Conservation (phyloP, 345 rosid genomes). For the Boechera stricta region DNA sequence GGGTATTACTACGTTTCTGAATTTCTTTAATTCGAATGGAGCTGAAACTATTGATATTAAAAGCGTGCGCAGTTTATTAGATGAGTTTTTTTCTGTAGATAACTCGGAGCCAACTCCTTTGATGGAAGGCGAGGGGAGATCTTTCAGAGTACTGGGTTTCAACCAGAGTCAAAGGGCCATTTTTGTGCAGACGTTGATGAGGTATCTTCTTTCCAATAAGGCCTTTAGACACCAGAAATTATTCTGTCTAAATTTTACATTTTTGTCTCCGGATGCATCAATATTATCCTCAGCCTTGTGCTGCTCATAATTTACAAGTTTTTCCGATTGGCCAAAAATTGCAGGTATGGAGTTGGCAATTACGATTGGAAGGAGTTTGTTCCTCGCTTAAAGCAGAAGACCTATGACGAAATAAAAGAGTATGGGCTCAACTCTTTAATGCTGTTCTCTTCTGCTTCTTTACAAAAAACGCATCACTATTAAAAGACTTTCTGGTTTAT, state of each 20-base stretch:
- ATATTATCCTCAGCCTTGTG: slow-evolving; percentile 4
- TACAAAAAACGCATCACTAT: not conserved
- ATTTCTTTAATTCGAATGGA: not conserved
- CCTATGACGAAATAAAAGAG: slow-evolving; percentile 83
- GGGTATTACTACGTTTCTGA: slow-evolving; percentile 50
- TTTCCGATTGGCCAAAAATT: slow-evolving; percentile 25
- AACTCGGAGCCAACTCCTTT: slow-evolving; percentile 78
- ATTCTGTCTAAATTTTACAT: not conserved
- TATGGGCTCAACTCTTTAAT: slow-evolving; percentile 46
- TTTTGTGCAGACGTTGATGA: slow-evolving; percentile 91
- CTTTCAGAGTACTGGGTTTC: slow-evolving; percentile 93
- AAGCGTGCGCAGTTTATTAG: slow-evolving; percentile 18
- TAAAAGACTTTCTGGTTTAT: slow-evolving; percentile 2
- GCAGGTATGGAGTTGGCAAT: slow-evolving; percentile 91
- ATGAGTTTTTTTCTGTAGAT: slow-evolving; percentile 57
- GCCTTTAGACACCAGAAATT: slow-evolving; percentile 8
- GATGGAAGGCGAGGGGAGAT: slow-evolving; percentile 99
- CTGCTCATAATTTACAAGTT: slow-evolving; percentile 13
- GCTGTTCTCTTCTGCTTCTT: slow-evolving; percentile 23
- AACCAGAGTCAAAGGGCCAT: slow-evolving; percentile 94
- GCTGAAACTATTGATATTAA: slow-evolving; percentile 16
- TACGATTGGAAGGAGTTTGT: slow-evolving; percentile 91
- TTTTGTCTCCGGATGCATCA: slow-evolving; percentile 5
- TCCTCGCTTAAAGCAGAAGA: slow-evolving; percentile 91
- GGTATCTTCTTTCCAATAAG: slow-evolving; percentile 53